phyloP scores from a whole-genome alignment of 805 yeast species.

The Ogataea parapolymorpha region DNA sequence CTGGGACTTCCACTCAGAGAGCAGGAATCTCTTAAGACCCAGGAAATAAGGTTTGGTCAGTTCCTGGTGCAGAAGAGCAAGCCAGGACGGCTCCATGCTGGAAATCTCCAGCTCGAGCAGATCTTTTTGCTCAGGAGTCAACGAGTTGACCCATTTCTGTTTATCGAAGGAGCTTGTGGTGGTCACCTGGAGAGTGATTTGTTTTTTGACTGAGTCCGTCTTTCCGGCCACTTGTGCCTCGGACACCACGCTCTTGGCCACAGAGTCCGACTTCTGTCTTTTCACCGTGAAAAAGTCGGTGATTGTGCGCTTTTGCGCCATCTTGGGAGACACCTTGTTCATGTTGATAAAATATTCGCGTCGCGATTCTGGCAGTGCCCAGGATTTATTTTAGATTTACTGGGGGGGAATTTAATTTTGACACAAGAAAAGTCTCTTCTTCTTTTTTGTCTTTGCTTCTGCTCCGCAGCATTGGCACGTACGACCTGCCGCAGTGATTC shows the following conservation, averaged over 20 bases:
- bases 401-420: not conserved
- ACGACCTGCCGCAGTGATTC: not conserved
- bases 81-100: slow-evolving; percentile 77
- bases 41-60: slow-evolving; percentile 84
- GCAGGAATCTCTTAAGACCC: slow-evolving; percentile 61
- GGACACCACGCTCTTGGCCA: not conserved
- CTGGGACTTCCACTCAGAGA: slow-evolving; percentile 38
- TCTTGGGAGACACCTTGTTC: slow-evolving; percentile 4
- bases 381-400: not conserved
- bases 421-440: not conserved
- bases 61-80: slow-evolving; percentile 62
- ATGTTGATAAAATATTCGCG: slow-evolving; percentile 6
- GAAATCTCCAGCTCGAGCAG: slow-evolving; percentile 65
- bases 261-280: slow-evolving; percentile 8
- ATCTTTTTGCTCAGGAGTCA: slow-evolving; percentile 45
- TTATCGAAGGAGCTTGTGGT: slow-evolving; percentile 41
- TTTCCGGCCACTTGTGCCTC: slow-evolving; percentile 1
- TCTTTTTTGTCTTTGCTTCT: not conserved
- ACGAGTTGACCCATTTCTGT: slow-evolving; percentile 45
- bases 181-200: not conserved
- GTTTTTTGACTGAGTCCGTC: not conserved
- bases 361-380: slow-evolving; percentile 10
- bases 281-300: slow-evolving; percentile 19
- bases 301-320: slow-evolving; percentile 15
- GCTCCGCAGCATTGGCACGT: not conserved